Evolutionary conservation across 768 basidiomycete genomes (phyloP), one percentile per base, ranked within the genome.

Genomic region (Tricholoma bakamatsutake): DNA sequence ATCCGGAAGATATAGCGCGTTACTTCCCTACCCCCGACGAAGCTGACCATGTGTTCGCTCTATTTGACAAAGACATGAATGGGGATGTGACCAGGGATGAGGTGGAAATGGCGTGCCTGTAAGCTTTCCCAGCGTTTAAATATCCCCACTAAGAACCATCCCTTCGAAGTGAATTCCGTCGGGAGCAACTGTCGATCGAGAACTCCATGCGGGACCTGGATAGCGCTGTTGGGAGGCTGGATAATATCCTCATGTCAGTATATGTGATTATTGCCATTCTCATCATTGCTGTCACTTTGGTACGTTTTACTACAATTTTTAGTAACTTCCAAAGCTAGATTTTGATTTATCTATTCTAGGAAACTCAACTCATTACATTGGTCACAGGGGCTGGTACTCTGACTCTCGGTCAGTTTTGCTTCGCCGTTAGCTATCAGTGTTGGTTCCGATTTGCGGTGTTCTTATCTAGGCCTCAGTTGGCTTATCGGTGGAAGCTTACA

Each of bases 161-260:
- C 39, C 50, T 57, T 56, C 53, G 35, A 34, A 86, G 89, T 69
- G 87, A 90, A 39, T 80, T 91, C 55, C 93, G 95, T 66, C 80
- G 91, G 30, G 93, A 97, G 65, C 84, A 93, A 56, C 71, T 92
- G 37, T 86, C 87, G 17, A 82, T 97, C 43, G 86, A 90, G 57
- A 85, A 87, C 65, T 88, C 86, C 5, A 91, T 97, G 92, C 79
- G 84, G 43, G 91, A 95, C 69, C 73, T 95, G 49, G 93, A 95
- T 69, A 90, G 88, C 50, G 93, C 93, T 5, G 92, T 95, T 12
- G 85, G 90, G 15, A 78, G 88, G 27, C 71, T 95, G 62, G 91
- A 94, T 69, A 86, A 89, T 61, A 93, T 95, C 61, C 76, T 94
- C 59, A 90, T 95, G 85, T 81, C 80, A 51, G 66, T 94, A 21